Conservation (phyloP, 78 protist species). For the Emiliania huxleyi region DNA sequence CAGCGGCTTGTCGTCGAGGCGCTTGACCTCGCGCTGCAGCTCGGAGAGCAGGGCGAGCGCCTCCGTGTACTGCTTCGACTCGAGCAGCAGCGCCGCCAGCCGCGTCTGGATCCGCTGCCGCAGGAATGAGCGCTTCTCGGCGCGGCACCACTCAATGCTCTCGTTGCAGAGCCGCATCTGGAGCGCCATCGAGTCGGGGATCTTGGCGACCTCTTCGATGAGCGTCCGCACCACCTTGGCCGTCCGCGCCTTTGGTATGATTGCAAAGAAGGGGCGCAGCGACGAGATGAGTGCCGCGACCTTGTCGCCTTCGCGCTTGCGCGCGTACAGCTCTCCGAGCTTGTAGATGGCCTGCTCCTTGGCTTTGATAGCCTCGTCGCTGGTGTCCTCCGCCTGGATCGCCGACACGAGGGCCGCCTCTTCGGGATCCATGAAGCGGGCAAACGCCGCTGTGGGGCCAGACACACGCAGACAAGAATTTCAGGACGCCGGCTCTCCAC, state of each 20-base stretch:
- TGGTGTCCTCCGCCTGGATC: background rate
- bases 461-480: too few species aligned
- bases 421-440: too few species aligned
- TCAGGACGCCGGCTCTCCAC: too few species aligned
- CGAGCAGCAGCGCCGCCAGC: slow-evolving; percentile 73
- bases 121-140: slow-evolving; percentile 88
- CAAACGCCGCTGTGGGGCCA: too few species aligned
- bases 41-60: slow-evolving; percentile 70
- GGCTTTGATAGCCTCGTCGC: background rate
- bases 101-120: slow-evolving; percentile 91
- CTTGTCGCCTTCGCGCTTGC: background rate
- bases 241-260: slow-evolving; percentile 88
- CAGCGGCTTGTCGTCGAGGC: slow-evolving; percentile 93
- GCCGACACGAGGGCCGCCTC: background rate
- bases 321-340: slow-evolving; percentile 40
- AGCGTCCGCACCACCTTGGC: slow-evolving; percentile 81
- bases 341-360: slow-evolving; percentile 54
- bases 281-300: background rate
- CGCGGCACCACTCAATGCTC: slow-evolving; percentile 85
- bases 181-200: slow-evolving; percentile 42
- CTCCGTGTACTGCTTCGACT: slow-evolving; percentile 56
- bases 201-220: slow-evolving; percentile 61
- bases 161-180: slow-evolving; percentile 78
- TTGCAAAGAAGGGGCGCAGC: slow-evolving; percentile 64
- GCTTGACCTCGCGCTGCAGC: slow-evolving; percentile 88